phyloP scores from a whole-genome alignment of 495 filamentous ascomycete genomes.

The Penicillium pancosmium region DNA sequence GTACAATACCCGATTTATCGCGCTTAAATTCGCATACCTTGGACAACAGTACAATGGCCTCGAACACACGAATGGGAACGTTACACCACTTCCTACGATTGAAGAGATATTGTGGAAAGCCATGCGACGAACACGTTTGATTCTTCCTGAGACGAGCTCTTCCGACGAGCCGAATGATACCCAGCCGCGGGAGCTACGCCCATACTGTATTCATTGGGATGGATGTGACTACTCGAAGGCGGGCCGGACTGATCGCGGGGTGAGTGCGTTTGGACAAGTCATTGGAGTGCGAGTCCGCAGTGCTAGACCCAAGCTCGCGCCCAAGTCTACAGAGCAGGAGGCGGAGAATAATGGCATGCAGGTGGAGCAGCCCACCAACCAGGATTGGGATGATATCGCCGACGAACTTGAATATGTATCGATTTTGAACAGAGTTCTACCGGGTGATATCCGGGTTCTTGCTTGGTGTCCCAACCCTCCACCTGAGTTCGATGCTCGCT shows the following conservation, averaged over 20 bases:
- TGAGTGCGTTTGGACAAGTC: slow-evolving; percentile 97
- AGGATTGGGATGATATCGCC: slow-evolving; percentile 69
- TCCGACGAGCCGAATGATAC: slow-evolving; percentile 33
- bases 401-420: slow-evolving; percentile 84
- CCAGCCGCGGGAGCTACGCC: slow-evolving; percentile 31
- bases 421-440: slow-evolving; percentile 83
- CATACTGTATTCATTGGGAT: slow-evolving; percentile 67
- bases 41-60: slow-evolving; percentile 90
- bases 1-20: slow-evolving; percentile 82
- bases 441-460: slow-evolving; percentile 83
- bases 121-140: slow-evolving; percentile 74
- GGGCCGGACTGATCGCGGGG: slow-evolving; percentile 87
- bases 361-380: slow-evolving; percentile 32
- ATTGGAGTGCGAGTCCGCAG: slow-evolving; percentile 81
- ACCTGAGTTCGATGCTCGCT: slow-evolving; percentile 82
- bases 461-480: slow-evolving; percentile 91
- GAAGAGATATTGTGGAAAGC: slow-evolving; percentile 94
- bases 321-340: slow-evolving; percentile 16
- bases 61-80: slow-evolving; percentile 72
- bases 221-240: slow-evolving; percentile 90
- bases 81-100: slow-evolving; percentile 72
- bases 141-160: slow-evolving; percentile 63
- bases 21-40: slow-evolving; percentile 92
- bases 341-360: slow-evolving; percentile 27
- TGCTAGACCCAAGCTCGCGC: slow-evolving; percentile 57